Evolutionary conservation across 345 rosid genomes (phyloP).

Genomic region (Nasturtium officinale): DNA sequence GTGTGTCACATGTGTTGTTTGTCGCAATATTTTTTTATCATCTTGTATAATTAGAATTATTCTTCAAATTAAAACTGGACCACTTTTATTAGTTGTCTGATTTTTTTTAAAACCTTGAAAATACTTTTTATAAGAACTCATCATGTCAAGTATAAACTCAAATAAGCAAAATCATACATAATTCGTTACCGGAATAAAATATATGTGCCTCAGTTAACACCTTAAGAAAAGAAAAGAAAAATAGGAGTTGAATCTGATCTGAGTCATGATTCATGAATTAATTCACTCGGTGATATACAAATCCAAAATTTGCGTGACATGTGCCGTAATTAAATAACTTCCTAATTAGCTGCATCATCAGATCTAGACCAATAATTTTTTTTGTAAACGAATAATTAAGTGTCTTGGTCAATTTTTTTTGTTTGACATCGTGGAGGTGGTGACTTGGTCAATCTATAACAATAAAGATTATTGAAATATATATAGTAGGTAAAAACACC

Average conservation of each 20-base stretch:
- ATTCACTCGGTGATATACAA: background rate
- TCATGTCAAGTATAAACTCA: background rate
- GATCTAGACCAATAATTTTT: background rate
- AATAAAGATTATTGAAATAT: background rate
- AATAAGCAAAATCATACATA: background rate
- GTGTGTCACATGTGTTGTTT: too few species aligned
- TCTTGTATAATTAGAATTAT: too few species aligned
- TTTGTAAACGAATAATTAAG: conserved; percentile 1
- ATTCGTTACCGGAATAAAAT: background rate
- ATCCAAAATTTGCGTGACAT: background rate
- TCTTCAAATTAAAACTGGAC: background rate
- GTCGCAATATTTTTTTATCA: too few species aligned
- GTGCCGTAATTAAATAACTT: conserved; percentile 14
- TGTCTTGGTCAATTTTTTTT: background rate
- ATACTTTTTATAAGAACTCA: background rate
- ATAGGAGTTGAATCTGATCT: background rate
- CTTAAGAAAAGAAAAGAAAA: background rate
- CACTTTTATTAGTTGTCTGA: background rate
- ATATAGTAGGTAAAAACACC: background rate
- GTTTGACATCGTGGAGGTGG: too few species aligned
- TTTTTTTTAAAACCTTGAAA: background rate
- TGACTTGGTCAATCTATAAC: background rate
- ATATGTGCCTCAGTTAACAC: background rate
- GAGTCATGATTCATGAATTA: background rate
- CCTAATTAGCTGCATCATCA: background rate